Conservation (phyloP, 2,329 filamentous ascomycete species). For the Aspergillus intermedius region DNA sequence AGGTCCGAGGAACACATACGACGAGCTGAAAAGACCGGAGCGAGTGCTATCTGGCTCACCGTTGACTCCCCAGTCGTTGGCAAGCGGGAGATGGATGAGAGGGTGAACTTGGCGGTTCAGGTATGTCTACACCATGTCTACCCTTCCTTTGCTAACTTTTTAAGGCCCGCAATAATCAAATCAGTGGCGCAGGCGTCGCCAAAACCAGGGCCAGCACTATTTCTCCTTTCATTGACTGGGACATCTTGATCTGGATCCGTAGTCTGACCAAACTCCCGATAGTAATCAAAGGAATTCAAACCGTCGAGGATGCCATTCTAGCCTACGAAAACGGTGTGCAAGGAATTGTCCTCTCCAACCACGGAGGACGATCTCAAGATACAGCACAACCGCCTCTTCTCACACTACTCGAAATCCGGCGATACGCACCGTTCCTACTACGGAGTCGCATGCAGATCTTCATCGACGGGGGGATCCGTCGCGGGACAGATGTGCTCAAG, state of each 20-base stretch:
- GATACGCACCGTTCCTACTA: slow-evolving; percentile 56
- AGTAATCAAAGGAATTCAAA: slow-evolving; percentile 40
- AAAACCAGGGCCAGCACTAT: slow-evolving; percentile 24
- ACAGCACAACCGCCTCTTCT: slow-evolving; percentile 46
- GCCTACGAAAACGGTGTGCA: slow-evolving; percentile 43
- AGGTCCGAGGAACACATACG: slow-evolving; percentile 20
- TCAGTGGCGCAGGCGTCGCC: slow-evolving; percentile 20
- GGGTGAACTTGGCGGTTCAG: slow-evolving; percentile 19
- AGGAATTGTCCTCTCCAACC: slow-evolving; percentile 37
- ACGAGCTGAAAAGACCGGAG: slow-evolving; percentile 22
- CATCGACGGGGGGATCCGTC: slow-evolving; percentile 59
- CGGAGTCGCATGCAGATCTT: slow-evolving; percentile 52
- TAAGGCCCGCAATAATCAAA: slow-evolving; percentile 7
- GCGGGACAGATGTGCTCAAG: slow-evolving; percentile 63
- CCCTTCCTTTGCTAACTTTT: background rate
- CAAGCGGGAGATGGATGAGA: slow-evolving; percentile 27
- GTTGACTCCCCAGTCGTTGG: slow-evolving; percentile 30
- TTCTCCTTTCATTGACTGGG: slow-evolving; percentile 25
- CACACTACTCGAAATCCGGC: slow-evolving; percentile 57
- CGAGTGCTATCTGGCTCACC: slow-evolving; percentile 26
- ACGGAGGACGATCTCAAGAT: slow-evolving; percentile 45
- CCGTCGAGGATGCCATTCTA: slow-evolving; percentile 44
- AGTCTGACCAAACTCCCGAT: slow-evolving; percentile 28
- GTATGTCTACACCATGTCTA: slow-evolving; percentile 6
- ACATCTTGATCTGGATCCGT: slow-evolving; percentile 35